Evolutionary conservation across 495 filamentous ascomycete species (phyloP), one percentile per base, ranked within the genome.

Genomic region (Xylaria acuta): DNA sequence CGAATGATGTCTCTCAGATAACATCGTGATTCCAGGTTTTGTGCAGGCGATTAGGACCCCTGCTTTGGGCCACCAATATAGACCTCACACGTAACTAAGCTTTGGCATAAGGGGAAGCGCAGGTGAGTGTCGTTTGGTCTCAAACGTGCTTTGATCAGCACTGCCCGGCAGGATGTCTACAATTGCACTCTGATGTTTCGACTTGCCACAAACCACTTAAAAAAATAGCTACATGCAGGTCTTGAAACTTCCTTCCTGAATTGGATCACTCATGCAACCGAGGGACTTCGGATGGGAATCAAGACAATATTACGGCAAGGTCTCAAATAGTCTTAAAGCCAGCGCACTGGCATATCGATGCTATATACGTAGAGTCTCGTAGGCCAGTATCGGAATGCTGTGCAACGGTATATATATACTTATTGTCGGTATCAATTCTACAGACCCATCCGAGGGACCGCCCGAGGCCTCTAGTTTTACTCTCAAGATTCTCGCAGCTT

Each of bases 161-260:
- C 63, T 72, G 49, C 63, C 70, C 63, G 27, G 49, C 20, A 66
- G 60, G 36, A 34, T 66, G 60, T 71, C 14, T 60, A 43, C n/a
- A 32, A 38, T 41, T 65, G 12, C 30, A 25, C 25, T 66, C 25
- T 38, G 36, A 16, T 64, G 43, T 14, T 64, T 59, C 45, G 70
- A 60, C 70, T 54, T 47, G 51, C 63, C 43, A 49, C 60, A 64
- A 64, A 47, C 58, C 60, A 71, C 45, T 32, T 3, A 40, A 64
- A 34, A 66, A 60, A 51, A 60, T 49, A 59, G 38, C 36, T 64
- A 40, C 63, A 67, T 72, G 70, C 70, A 72, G 70, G 63, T 58
- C 63, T 64, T 64, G 70, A 72, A 72, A 72, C 62, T 38, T 49
- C 38, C 63, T 67, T 72, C 70, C 63, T 72, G 62, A 51, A 60